phyloP scores from a whole-genome alignment of 2,329 filamentous ascomycete genomes.

The Colletotrichum navitas region DNA sequence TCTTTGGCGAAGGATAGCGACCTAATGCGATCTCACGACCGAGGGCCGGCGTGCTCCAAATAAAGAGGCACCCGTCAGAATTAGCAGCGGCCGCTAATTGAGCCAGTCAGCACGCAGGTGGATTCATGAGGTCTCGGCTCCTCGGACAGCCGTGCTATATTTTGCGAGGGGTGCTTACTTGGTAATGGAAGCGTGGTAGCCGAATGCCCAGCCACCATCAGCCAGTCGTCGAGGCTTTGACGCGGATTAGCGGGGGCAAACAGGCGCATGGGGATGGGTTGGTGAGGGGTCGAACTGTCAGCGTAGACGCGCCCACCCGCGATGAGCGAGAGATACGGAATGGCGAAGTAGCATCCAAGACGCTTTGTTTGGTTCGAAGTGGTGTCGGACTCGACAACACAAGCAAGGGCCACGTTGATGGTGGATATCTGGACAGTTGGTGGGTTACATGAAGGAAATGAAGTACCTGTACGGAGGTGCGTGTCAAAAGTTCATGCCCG shows the following conservation, averaged over 20 bases:
- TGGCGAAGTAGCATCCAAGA: conserved; percentile 25
- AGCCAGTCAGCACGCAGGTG: conserved; percentile 34
- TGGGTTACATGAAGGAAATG: conserved; percentile 35
- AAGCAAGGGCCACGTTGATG: conserved; percentile 26
- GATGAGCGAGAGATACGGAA: conserved; percentile 18
- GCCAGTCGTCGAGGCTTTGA: conserved; percentile 27
- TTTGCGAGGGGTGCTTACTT: conserved; percentile 6
- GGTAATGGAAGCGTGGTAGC: conserved; percentile 23
- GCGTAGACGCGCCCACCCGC: conserved; percentile 41
- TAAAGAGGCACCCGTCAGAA: conserved; percentile 19
- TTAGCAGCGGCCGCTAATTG: conserved; percentile 35
- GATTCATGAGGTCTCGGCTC: conserved; percentile 19
- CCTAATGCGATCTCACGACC: background rate
- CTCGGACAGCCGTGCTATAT: conserved; percentile 36
- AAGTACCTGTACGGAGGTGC: conserved; percentile 1
- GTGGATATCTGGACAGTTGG: background rate
- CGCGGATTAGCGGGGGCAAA: conserved; percentile 27
- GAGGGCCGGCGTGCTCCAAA: conserved; percentile 8
- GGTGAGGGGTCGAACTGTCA: conserved; percentile 21
- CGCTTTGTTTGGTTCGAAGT: background rate
- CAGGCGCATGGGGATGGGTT: conserved; percentile 29
- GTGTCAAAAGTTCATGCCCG: no score
- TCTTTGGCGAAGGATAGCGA: background rate
- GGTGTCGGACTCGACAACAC: background rate
- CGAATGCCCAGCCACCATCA: conserved; percentile 27